Evolutionary conservation across 2,329 filamentous ascomycete species (phyloP), one percentile per base, ranked within the genome.

Genomic region (Fusarium denticulatum): DNA sequence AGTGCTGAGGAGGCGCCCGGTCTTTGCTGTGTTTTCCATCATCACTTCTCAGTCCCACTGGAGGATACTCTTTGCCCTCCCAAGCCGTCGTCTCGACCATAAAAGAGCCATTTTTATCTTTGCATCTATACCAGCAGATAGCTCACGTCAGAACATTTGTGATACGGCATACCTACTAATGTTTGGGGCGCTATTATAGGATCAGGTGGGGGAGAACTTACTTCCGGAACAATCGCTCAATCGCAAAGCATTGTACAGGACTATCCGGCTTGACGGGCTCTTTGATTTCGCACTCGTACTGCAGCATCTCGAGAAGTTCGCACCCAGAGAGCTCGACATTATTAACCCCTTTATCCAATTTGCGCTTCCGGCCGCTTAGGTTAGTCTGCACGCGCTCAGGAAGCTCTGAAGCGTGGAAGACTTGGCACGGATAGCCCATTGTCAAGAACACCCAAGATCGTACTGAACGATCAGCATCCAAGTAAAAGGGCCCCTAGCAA

Each of bases 71-170:
- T 67, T 78, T 79, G 67, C 80, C 84, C 81, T 92, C 89, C 90
- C 89, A 92, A 47, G 86, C 85, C 18, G 90, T 92, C 30, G 90
- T 92, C 82, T 92, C 90, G 47, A 91, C 87, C 79, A 84, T 87
- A 75, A 92, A 92, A 13, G 66, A 82, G 9, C 88, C 88, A 20
- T 88, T 88, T 74, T 82, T 86, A 80, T 91, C 89, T 66, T 83
- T 82, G 79, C 90, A 92, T 74, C 90, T 92, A 78, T 71, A 68
- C 68, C n/a, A 55, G n/a, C n/a, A 37, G 40, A 53, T 30, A 43
- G 37, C n/a, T 46, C 37, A 40, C 55, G 52, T 74, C 40, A 69
- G 63, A 56, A 47, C 20, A 45, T 24, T 20, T 34, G 37, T 58
- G 22, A n/a, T 15, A 18, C 46, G 32, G 20, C 34, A 37, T 39